phyloP scores from a whole-genome alignment of 179 eudicot genomes.

The Silene coronaria region DNA sequence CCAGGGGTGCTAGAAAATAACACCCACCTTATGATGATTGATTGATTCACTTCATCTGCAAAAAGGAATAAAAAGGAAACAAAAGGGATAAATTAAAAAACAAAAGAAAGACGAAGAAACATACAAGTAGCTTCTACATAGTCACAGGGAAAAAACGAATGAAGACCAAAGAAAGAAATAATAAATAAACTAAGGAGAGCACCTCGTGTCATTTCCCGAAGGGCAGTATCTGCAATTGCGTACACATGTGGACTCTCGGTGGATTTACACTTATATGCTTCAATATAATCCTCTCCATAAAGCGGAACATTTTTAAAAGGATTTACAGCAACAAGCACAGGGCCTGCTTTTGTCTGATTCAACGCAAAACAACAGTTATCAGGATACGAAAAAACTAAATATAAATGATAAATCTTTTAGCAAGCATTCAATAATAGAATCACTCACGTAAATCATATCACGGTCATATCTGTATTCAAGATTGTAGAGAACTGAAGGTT shows the following conservation, averaged over 20 bases:
- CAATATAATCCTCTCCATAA: constrained; percentile 73
- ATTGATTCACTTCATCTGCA: constrained; percentile 99
- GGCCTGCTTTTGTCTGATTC: constrained; percentile 91
- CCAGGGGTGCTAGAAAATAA: background rate
- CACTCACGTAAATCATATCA: constrained; percentile 81
- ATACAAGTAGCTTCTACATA: background rate
- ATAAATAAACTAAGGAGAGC: background rate
- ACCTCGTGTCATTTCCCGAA: constrained; percentile 96
- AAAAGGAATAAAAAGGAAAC: constrained; percentile 10
- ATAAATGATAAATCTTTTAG: constrained; percentile 1
- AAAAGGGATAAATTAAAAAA: constrained; percentile 11
- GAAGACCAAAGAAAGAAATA: background rate
- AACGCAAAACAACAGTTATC: constrained; percentile 14
- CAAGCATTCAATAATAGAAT: constrained; percentile 12
- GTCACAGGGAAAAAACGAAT: background rate
- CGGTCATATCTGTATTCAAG: constrained; percentile 78
- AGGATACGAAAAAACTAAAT: background rate
- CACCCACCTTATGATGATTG: constrained; percentile 91
- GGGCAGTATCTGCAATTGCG: constrained; percentile 93
- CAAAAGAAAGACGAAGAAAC: background rate
- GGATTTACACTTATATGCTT: constrained; percentile 67
- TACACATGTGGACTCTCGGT: constrained; percentile 86
- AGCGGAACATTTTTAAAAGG: constrained; percentile 82
- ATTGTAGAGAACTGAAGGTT: constrained; percentile 91
- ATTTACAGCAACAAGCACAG: constrained; percentile 87